Base-by-base conservation (phyloP, 768 basidiomycete species). In the Mycena latifolia region DNA sequence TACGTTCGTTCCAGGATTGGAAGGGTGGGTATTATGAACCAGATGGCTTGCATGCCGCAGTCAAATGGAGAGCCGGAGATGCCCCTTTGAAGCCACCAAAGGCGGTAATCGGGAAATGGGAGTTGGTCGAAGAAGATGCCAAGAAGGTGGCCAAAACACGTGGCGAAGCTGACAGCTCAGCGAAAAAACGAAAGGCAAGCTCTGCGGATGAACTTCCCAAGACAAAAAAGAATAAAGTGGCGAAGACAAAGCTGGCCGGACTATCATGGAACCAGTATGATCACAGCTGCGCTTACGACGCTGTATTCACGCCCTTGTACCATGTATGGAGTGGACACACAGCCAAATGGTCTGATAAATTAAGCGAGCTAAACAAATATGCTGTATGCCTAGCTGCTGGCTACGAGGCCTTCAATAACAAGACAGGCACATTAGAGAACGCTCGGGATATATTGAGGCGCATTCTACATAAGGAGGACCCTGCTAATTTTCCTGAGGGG, bases 271-370 rank as follows among this genome's bases (percentile, higher is more conserved):
- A 48, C 71, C 71, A 2, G 64, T 66, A 33, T 43, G 27, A 70
- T 22, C 73, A 75, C 47, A 78, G 77, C 41, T 79, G 77, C 71
- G 75, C 76, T 11, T 79, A 79, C 69, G 78, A 79, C 55, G 20
- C 72, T 22, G 39, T 72, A 2, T 56, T 79, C 25, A 63, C 71
- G 1, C 56, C 73, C 5, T 48, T 79, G 11, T 73, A 56, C 59
- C n/a, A 18, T 8, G 15, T 50, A 20, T 50, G 48, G 48, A 14
- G 31, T 7, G 27, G 18, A 2, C 27, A 50, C 12, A n/a, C 28
- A 5, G n/a, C 56, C 5, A 58, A 51, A 70, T 48, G 51, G 75
- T 12, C 77, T 72, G 75, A 17, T 27, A 27, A 37, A 55, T 25
- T 47, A 2, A 25, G 17, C 20, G 27, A 4, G 3, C 6, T 31